Base-by-base conservation (phyloP, 148 eudicot genomes). In the Suaeda aralocaspica region DNA sequence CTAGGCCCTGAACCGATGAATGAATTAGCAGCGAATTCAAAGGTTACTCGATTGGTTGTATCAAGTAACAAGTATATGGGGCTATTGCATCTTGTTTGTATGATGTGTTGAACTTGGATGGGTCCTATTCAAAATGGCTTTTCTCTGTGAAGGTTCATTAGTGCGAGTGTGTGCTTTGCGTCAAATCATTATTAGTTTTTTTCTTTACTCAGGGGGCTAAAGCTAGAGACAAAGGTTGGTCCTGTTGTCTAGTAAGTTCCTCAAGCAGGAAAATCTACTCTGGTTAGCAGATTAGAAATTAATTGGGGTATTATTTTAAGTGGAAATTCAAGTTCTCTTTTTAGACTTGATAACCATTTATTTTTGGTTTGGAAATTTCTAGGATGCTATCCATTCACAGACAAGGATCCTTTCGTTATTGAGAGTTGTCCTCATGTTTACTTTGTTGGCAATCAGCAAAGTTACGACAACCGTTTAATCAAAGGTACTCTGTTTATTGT, bases 301-400 rank as follows among this genome's bases (percentile, higher is more conserved):
- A n/a, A 50, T 4, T 9, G 19, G 55, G 55, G 25, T 5, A 19
- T 64, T 44, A 33, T 8, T 59, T 31, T 59, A 18, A 9, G 31
- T 30, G 41, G 63, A n/a, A 21, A 36, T 62, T 34, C 13, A 1
- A 16, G 14, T 55, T 11, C 12, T 31, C 24, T 60, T 60, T 8
- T 34, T 7, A 52, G 51, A 58, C 48, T 59, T 36, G 21, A 60
- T 57, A 30, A 66, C 30, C 70, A 15, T 21, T 34, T 10, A 2
- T 56, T 56, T 9, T 59, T 31, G 30, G 36, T 26, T 76, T 56
- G 63, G 59, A 19, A 24, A 62, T 61, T 71, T 76, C 50, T 84
- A 94, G 97, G 99, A 4, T 94, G 99, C 74, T 94, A 94, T 82
- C 99, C 99, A 59, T 94, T 83, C 68, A 86, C 93, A 26, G 99